Evolutionary conservation across 768 basidiomycete genomes (phyloP), one percentile per base, ranked within the genome.

Genomic region (Naganishia antarctica): DNA sequence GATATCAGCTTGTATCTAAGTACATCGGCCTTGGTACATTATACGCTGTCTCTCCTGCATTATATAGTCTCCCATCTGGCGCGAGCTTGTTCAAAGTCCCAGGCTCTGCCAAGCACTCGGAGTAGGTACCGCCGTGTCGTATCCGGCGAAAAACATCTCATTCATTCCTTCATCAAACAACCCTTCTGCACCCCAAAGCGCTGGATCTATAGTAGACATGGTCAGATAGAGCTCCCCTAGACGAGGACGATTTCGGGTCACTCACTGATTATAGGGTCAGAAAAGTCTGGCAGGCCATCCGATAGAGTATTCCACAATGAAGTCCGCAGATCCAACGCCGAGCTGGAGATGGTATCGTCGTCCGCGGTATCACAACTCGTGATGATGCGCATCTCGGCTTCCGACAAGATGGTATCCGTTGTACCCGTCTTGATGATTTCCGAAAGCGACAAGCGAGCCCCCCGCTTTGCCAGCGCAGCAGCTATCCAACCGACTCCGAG

Each of bases 311-410:
- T 45, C 43, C 43, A 60, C 21, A 60, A 28, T 31, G 59, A 29
- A 16, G 43, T 28, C 23, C 59, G 59, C 8, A 60, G 43, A 60
- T 60, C 46, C 31, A 60, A 18, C 21, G 46, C 46, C 12, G 43
- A 45, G 43, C 44, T 45, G 21, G 46, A 25, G 41, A 45, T 60
- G 2, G 43, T 47, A 25, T 45, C 59, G 16, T 47, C 59, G 21
- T 60, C 59, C 43, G 59, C 26, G 2, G 44, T 45, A 13, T 60
- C 59, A 26, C 59, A 60, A 28, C 46, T 47, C 1, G 46, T 45
- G 25, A 60, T 47, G 18, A 60, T 60, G 23, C 59, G 59, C 59
- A 60, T 60, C 32, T 60, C 59, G 43, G 59, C 59, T 47, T 60
- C 59, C n/a, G 59, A 60, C 26, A 60, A 25, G 32, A 60, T 60